phyloP scores from a whole-genome alignment of 129 eudicot genomes.

The Centrapalus pauciflorus region DNA sequence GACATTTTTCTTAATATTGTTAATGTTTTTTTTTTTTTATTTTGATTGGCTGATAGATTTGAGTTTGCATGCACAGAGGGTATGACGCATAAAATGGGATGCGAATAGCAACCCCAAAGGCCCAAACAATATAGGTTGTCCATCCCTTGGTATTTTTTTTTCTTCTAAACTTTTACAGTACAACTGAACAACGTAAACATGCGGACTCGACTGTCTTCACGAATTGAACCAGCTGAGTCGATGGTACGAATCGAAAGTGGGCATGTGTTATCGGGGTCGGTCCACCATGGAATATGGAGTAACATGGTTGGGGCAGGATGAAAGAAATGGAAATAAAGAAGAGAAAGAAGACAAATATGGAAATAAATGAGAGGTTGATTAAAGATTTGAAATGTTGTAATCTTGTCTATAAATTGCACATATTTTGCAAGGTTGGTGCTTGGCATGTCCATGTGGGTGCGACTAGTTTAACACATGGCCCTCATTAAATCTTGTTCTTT shows the following conservation, averaged over 20 bases:
- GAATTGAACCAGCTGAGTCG: too few relatives aligned
- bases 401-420: slow-evolving; percentile 30
- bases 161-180: too few relatives aligned
- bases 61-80: too few relatives aligned
- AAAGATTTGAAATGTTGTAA: slow-evolving; percentile 9
- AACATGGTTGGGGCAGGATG: slow-evolving; percentile 31
- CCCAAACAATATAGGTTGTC: too few relatives aligned
- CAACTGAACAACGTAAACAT: too few relatives aligned
- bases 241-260: background rate
- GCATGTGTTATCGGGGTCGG: slow-evolving; percentile 2
- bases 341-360: slow-evolving; percentile 19
- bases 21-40: too few relatives aligned
- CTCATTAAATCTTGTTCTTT: slow-evolving; percentile 14
- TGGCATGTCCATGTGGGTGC: slow-evolving; percentile 35
- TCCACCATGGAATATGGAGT: slow-evolving; percentile 16
- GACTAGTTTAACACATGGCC: slow-evolving; percentile 29
- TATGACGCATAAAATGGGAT: too few relatives aligned
- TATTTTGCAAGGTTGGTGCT: slow-evolving; percentile 37
- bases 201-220: too few relatives aligned
- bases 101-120: too few relatives aligned
- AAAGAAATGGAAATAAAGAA: slow-evolving; percentile 10
- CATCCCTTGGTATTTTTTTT: too few relatives aligned
- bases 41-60: too few relatives aligned
- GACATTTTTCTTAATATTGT: too few relatives aligned
- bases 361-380: slow-evolving; percentile 24